phyloP scores from a whole-genome alignment of 1,284 basidiomycete genomes.

The Marasmius fiardii region DNA sequence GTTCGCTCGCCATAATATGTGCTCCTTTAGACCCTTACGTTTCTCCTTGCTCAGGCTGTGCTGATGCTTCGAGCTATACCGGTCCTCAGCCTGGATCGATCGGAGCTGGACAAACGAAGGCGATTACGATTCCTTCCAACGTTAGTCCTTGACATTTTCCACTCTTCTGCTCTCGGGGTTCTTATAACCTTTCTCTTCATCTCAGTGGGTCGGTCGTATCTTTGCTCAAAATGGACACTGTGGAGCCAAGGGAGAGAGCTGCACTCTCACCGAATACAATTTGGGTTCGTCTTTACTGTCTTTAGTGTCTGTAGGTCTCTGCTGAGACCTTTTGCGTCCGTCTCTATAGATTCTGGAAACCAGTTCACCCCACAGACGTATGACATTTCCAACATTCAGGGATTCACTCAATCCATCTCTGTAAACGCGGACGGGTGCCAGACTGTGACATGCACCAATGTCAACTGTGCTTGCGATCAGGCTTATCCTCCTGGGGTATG shows the following conservation, averaged over 20 bases:
- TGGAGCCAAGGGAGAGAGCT: conserved; percentile 32
- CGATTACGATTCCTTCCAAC: conserved; percentile 26
- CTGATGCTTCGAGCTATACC: conserved; percentile 13
- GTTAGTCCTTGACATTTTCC: conserved; percentile 14
- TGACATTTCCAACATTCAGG: conserved; percentile 41
- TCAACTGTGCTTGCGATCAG: conserved; percentile 26
- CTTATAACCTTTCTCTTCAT: not conserved
- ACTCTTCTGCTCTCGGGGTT: not conserved
- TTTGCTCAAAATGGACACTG: conserved; percentile 33
- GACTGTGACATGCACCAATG: conserved; percentile 34
- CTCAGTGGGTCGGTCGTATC: conserved; percentile 38
- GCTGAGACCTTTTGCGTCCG: not conserved
- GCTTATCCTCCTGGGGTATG: not conserved
- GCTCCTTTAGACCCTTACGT: no score
- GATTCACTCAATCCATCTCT: conserved; percentile 36
- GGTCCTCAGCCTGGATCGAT: conserved; percentile 31
- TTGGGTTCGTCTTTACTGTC: conserved; percentile 18
- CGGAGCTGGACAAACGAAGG: conserved; percentile 22
- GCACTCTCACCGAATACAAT: conserved; percentile 36
- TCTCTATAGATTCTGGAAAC: conserved; percentile 28
- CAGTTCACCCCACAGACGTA: conserved; percentile 33
- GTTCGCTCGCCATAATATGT: not conserved
- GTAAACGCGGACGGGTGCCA: conserved; percentile 33
- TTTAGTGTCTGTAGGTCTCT: not conserved
- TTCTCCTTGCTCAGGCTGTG: not conserved